Percentiles rank a stretch among this genome's conserved stretches.
phyloP scores from a whole-genome alignment of 345 rosid species.

The Moricandia arvensis region DNA sequence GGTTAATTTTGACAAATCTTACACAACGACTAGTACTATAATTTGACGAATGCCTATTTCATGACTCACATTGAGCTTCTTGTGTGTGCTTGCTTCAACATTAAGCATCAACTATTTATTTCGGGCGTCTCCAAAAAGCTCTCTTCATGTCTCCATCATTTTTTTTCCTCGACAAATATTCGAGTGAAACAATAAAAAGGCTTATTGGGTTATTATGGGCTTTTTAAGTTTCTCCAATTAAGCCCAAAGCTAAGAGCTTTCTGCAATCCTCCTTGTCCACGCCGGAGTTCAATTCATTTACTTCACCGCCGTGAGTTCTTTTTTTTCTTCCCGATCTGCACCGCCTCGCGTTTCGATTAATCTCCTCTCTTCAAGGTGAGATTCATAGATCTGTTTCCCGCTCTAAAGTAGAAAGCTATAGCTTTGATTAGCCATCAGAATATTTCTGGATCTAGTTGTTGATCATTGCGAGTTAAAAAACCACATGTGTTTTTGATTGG shows the following conservation, averaged over 20 bases:
- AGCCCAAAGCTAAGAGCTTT: constrained; percentile 14
- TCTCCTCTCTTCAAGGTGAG: neutral
- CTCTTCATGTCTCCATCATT: too few relatives aligned
- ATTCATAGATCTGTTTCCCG: neutral
- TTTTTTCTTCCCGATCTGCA: constrained; percentile 12
- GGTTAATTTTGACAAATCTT: neutral
- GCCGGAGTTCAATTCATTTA: constrained; percentile 12
- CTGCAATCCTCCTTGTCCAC: constrained; percentile 7
- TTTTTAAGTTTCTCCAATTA: neutral
- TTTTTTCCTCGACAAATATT: too few relatives aligned
- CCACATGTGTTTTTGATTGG: neutral
- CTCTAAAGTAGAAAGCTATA: neutral
- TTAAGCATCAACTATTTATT: too few relatives aligned
- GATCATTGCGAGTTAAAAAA: neutral
- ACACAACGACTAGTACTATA: neutral
- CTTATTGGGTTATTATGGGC: constrained; percentile 16
- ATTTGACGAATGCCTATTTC: neutral
- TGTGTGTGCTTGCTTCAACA: neutral
- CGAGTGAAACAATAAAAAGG: too few relatives aligned
- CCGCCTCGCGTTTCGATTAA: neutral
- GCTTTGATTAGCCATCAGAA: constrained; percentile 7
- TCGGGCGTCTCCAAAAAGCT: too few relatives aligned
- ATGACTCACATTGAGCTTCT: too few relatives aligned
- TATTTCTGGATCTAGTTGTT: constrained; percentile 5
- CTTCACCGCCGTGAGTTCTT: constrained; percentile 26